Evolutionary conservation across 1,284 basidiomycete genomes (phyloP).

Genomic region (Sanghuangporus sanghuang): DNA sequence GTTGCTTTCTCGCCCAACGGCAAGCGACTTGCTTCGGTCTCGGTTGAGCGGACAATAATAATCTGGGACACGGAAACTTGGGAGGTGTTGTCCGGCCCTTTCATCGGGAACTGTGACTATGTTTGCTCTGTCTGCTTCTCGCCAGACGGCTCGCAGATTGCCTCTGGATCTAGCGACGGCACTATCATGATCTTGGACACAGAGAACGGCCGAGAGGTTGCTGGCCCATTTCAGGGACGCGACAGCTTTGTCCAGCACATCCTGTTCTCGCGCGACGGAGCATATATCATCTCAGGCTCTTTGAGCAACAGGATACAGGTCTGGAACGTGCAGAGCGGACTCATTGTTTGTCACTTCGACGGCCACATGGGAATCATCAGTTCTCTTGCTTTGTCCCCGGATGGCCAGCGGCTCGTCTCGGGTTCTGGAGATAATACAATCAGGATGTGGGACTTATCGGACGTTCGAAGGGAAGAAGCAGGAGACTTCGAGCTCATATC

Average conservation of each 20-base stretch:
- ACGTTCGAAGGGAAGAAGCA: not conserved
- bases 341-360: not conserved
- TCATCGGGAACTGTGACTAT: not conserved
- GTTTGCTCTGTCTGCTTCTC: slow-evolving; percentile 2
- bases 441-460: not conserved
- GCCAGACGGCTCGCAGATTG: not conserved
- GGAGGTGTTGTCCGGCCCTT: not conserved
- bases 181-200: not conserved
- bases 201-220: not conserved
- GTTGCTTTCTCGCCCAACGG: slow-evolving; percentile 2
- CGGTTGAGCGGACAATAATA: not conserved
- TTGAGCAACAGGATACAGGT: slow-evolving; percentile 99
- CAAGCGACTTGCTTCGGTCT: not conserved
- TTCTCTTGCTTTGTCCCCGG: not conserved
- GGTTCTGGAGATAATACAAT: not conserved
- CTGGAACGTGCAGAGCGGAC: slow-evolving; percentile 48
- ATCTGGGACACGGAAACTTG: slow-evolving; percentile 5
- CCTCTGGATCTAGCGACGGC: not conserved
- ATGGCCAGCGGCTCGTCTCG: slow-evolving; percentile 4
- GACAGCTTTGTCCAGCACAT: not conserved
- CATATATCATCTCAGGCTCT: slow-evolving; percentile 65
- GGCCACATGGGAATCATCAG: not conserved
- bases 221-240: not conserved
- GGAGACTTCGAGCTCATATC: not conserved
- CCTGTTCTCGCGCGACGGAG: slow-evolving; percentile 15